Evolutionary conservation across 306 rosid genomes (phyloP).

Genomic region (Lupinus albus): DNA sequence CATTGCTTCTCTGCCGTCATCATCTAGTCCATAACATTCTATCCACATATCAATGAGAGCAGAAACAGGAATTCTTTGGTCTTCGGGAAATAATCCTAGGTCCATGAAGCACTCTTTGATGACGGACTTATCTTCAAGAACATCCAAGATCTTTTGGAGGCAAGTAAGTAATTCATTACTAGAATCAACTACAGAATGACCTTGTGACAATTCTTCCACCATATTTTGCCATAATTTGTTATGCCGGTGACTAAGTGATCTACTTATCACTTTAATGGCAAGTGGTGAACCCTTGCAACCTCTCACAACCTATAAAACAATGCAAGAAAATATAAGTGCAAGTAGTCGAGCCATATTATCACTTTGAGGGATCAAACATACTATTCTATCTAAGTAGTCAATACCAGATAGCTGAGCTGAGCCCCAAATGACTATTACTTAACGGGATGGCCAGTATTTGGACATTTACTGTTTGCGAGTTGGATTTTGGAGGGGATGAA

Average conservation of each 20-base stretch:
- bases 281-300: conserved; percentile 62
- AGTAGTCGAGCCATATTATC: background rate
- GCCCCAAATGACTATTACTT: too few relatives aligned
- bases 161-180: conserved; percentile 41
- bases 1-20: conserved; percentile 43
- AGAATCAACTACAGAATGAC: conserved; percentile 51
- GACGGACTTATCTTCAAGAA: conserved; percentile 42
- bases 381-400: background rate
- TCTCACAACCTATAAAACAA: conserved; percentile 54
- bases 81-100: conserved; percentile 70
- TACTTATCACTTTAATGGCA: conserved; percentile 52
- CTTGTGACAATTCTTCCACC: conserved; percentile 43
- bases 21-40: conserved; percentile 51
- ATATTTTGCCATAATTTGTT: conserved; percentile 46
- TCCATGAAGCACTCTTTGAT: conserved; percentile 73
- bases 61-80: conserved; percentile 55
- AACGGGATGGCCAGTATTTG: too few relatives aligned
- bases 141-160: conserved; percentile 57
- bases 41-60: conserved; percentile 62
- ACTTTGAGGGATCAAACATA: background rate
- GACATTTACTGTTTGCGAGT: too few relatives aligned
- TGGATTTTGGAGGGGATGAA: too few relatives aligned
- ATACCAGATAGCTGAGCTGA: too few relatives aligned
- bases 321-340: background rate
- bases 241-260: conserved; percentile 48